phyloP scores from a whole-genome alignment of 129 eudicot species.

The Flaveria ramosissima region DNA sequence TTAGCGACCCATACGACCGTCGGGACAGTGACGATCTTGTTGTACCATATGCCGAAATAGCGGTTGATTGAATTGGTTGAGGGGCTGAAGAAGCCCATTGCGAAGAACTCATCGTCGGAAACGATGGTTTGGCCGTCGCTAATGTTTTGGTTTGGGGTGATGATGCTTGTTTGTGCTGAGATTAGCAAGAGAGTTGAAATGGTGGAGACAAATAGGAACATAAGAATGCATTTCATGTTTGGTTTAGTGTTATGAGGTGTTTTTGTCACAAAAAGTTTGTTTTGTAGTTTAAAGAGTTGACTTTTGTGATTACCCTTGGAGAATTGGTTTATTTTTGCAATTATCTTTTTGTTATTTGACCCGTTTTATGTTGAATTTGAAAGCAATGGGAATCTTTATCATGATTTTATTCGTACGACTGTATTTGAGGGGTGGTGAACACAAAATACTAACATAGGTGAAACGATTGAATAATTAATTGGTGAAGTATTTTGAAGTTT shows the following conservation, averaged over 20 bases:
- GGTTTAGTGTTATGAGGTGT: not conserved
- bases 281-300: slow-evolving; percentile 38
- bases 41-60: slow-evolving; percentile 70
- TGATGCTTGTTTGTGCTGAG: slow-evolving; percentile 37
- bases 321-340: not conserved
- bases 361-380: no score
- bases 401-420: no score
- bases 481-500: no score
- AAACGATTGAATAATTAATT: no score
- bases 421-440: no score
- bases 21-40: slow-evolving; percentile 23
- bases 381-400: no score
- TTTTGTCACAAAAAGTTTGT: slow-evolving; percentile 11
- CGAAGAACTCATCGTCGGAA: slow-evolving; percentile 46
- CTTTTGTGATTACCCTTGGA: slow-evolving; percentile 16
- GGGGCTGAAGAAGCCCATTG: slow-evolving; percentile 61
- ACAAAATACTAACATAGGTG: no score
- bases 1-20: slow-evolving; percentile 70
- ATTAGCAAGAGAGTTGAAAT: slow-evolving; percentile 8
- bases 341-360: not conserved
- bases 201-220: slow-evolving; percentile 28
- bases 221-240: slow-evolving; percentile 7
- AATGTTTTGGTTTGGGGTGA: slow-evolving; percentile 39
- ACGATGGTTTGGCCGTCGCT: slow-evolving; percentile 39
- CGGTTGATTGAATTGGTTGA: slow-evolving; percentile 29